These are phyloP conservation scores for Mycena sp. DNA, from an alignment of 1,284 basidiomycete species.

Conservation along the genomic window DNA sequence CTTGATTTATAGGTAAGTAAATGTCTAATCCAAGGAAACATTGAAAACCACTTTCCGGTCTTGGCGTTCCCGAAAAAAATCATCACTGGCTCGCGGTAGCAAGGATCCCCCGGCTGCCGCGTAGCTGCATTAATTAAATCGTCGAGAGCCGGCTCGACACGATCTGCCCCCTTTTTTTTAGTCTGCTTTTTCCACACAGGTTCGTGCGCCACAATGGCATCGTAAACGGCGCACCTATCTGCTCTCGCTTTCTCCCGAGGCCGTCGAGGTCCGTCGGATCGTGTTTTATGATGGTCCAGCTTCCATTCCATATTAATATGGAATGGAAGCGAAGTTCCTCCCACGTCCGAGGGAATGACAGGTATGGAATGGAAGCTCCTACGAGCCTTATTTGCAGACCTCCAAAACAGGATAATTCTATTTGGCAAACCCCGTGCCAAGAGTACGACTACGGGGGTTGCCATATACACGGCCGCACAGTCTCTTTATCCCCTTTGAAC, in stretches of 20 bases:
- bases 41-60: not conserved
- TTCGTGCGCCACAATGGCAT: not conserved
- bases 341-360: too few relatives aligned
- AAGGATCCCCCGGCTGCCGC: not conserved
- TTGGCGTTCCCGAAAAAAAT: constrained; percentile 15
- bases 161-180: constrained; percentile 6
- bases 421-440: too few relatives aligned
- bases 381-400: too few relatives aligned
- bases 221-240: not conserved
- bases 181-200: constrained; percentile 8
- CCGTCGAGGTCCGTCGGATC: too few relatives aligned
- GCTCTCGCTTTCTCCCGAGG: not conserved
- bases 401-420: too few relatives aligned
- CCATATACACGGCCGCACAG: too few relatives aligned
- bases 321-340: too few relatives aligned
- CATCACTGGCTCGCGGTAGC: not conserved
- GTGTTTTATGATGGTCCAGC: too few relatives aligned
- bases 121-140: constrained; percentile 15
- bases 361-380: too few relatives aligned
- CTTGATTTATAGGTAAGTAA: not conserved
- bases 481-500: too few relatives aligned
- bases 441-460: too few relatives aligned
- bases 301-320: too few relatives aligned
- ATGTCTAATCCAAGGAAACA: not conserved
- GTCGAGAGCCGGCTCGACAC: constrained; percentile 12